A percentile compares a stretch with the other conserved stretches of the same genome.
Evolutionary conservation across 345 rosid genomes (phyloP).

Genomic region (Eucalyptus dawsonii): DNA sequence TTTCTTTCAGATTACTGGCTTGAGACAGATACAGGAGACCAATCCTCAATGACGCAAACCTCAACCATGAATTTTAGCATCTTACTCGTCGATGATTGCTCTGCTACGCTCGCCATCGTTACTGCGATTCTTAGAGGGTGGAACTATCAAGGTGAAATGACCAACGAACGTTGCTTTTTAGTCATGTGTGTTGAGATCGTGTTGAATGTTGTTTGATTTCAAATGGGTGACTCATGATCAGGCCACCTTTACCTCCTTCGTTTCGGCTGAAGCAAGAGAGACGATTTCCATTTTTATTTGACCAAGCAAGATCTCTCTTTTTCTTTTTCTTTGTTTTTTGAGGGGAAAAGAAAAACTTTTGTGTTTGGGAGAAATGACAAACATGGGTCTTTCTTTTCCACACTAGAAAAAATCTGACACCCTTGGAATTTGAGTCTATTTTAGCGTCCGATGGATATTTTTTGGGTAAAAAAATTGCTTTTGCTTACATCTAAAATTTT

Average conservation of each 20-base stretch:
- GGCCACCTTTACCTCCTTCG: background rate
- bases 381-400: background rate
- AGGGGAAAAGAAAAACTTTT: background rate
- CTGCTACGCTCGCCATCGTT: conserved; percentile 22
- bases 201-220: background rate
- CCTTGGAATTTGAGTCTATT: background rate
- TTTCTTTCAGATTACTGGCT: background rate
- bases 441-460: background rate
- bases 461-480: background rate
- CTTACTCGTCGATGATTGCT: conserved; percentile 62
- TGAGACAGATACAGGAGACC: background rate
- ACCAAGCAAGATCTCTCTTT: background rate
- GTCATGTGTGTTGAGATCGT: background rate
- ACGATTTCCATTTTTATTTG: background rate
- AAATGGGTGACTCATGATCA: background rate
- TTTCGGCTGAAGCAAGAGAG: background rate
- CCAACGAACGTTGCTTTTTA: background rate
- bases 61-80: conserved; percentile 12
- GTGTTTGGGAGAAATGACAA: background rate
- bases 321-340: too few relatives aligned
- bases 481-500: background rate
- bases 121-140: conserved; percentile 31
- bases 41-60: background rate
- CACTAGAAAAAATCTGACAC: background rate
- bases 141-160: conserved; percentile 24